Percentiles rank a stretch among this genome's conserved stretches.
phyloP scores from a whole-genome alignment of 2,329 filamentous ascomycete genomes.

The Elsinoe necatrix region DNA sequence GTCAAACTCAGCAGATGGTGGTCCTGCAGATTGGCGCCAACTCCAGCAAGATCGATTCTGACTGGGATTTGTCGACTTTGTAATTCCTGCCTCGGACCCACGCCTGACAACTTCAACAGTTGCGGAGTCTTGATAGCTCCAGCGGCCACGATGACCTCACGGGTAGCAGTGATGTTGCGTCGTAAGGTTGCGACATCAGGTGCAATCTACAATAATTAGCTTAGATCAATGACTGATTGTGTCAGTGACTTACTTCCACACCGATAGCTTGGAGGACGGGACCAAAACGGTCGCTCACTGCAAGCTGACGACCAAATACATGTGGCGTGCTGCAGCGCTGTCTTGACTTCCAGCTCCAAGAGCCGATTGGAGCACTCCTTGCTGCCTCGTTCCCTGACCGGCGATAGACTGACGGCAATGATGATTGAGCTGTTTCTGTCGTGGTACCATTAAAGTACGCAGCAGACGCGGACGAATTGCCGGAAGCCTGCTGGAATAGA shows the following conservation, averaged over 20 bases:
- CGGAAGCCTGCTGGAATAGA: slow-evolving; percentile 23
- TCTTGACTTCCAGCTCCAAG: background rate
- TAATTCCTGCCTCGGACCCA: slow-evolving; percentile 49
- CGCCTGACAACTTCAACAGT: slow-evolving; percentile 38
- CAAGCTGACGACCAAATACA: background rate
- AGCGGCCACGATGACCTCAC: slow-evolving; percentile 26
- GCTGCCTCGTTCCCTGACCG: background rate
- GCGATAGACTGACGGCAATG: background rate
- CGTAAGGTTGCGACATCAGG: slow-evolving; percentile 18
- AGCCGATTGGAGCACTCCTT: background rate
- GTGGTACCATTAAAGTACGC: background rate
- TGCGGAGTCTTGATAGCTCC: slow-evolving; percentile 27
- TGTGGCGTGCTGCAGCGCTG: background rate
- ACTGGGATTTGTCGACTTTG: slow-evolving; percentile 39
- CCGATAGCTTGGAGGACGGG: slow-evolving; percentile 13
- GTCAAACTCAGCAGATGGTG: slow-evolving; percentile 32
- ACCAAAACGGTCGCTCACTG: too few relatives aligned
- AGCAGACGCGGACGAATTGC: slow-evolving; percentile 11
- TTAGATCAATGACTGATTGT: background rate
- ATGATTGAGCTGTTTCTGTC: background rate
- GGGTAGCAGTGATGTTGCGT: slow-evolving; percentile 21
- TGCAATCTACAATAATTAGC: slow-evolving; percentile 20
- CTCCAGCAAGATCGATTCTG: slow-evolving; percentile 50
- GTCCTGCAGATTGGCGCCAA: slow-evolving; percentile 57
- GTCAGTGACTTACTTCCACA: slow-evolving; percentile 16